Percentiles rank a stretch among this genome's conserved stretches.
Conservation (phyloP, 306 rosid species). For the Fragaria iinumae region DNA sequence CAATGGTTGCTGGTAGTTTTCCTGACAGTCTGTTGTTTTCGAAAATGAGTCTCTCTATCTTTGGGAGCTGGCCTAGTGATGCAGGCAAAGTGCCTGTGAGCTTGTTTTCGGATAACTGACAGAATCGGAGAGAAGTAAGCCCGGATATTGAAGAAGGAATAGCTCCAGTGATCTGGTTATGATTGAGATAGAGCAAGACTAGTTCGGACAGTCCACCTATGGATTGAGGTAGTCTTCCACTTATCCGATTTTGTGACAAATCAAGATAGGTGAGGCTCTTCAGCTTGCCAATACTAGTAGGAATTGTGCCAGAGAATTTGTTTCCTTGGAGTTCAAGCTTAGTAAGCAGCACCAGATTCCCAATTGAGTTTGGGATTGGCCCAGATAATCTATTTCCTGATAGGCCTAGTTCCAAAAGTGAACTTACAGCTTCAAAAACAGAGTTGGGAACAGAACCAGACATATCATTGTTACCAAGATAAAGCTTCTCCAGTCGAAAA, state of each 20-base stretch:
- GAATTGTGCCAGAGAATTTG: constrained; percentile 39
- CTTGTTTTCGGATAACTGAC: constrained; percentile 45
- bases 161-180: constrained; percentile 40
- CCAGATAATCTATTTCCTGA: constrained; percentile 50
- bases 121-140: constrained; percentile 45
- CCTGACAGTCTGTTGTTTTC: constrained; percentile 54
- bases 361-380: constrained; percentile 42
- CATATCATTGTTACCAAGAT: constrained; percentile 39
- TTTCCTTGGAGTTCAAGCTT: constrained; percentile 55
- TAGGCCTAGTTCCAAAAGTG: constrained; percentile 43
- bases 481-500: constrained; percentile 35
- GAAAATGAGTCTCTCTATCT: constrained; percentile 43
- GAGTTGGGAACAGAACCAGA: constrained; percentile 39
- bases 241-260: constrained; percentile 47
- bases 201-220: constrained; percentile 48
- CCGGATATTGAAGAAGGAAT: constrained; percentile 55
- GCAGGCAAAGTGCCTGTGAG: constrained; percentile 43
- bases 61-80: constrained; percentile 53
- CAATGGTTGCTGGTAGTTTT: constrained; percentile 47
- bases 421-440: constrained; percentile 38
- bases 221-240: constrained; percentile 49
- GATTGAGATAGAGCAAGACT: constrained; percentile 42
- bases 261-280: constrained; percentile 46
- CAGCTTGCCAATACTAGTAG: constrained; percentile 41
- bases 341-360: constrained; percentile 30